Percentiles rank a stretch among this genome's conserved stretches.
phyloP scores from a whole-genome alignment of 192 early-diverging fungal species.

The Borealophlyctis nickersoniae region DNA sequence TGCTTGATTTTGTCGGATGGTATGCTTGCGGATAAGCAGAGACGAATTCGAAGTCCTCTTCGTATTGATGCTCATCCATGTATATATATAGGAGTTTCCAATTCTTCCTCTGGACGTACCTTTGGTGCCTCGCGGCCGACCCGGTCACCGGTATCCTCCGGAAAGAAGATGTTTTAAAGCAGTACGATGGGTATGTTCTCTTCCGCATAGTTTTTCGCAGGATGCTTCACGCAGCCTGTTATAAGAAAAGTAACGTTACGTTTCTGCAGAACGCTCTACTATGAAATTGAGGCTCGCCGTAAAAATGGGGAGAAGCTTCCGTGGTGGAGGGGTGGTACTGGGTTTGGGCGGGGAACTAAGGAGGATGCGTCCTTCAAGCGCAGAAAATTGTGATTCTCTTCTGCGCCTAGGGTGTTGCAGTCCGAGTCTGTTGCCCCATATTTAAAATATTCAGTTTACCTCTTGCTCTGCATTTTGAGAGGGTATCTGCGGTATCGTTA shows the following conservation, averaged over 20 bases:
- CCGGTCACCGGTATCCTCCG: background rate
- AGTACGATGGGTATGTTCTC: background rate
- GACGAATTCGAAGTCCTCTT: too few relatives aligned
- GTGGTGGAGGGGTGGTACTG: slow-evolving; percentile 12
- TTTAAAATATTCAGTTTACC: too few relatives aligned
- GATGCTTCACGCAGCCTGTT: background rate
- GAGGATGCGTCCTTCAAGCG: too few relatives aligned
- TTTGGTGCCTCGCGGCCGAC: slow-evolving; percentile 14
- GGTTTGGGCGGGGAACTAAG: slow-evolving; percentile 7
- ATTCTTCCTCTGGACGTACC: slow-evolving; percentile 16
- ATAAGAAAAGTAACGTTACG: background rate
- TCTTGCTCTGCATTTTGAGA: too few relatives aligned
- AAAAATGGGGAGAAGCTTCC: background rate
- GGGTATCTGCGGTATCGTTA: too few relatives aligned
- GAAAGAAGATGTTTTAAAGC: slow-evolving; percentile 14
- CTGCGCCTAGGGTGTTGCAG: too few relatives aligned
- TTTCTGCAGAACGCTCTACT: slow-evolving; percentile 9
- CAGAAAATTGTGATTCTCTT: too few relatives aligned
- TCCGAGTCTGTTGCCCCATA: too few relatives aligned
- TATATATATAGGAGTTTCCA: slow-evolving; percentile 15
- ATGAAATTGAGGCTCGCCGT: slow-evolving; percentile 6
- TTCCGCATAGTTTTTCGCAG: background rate
- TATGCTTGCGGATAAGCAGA: too few relatives aligned
- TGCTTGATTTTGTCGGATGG: slow-evolving; percentile 8
- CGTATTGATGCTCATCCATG: too few relatives aligned